These are phyloP conservation scores for Colletotrichum spaethianum DNA, from an alignment of 2,329 filamentous ascomycete species.

Conservation along the genomic window DNA sequence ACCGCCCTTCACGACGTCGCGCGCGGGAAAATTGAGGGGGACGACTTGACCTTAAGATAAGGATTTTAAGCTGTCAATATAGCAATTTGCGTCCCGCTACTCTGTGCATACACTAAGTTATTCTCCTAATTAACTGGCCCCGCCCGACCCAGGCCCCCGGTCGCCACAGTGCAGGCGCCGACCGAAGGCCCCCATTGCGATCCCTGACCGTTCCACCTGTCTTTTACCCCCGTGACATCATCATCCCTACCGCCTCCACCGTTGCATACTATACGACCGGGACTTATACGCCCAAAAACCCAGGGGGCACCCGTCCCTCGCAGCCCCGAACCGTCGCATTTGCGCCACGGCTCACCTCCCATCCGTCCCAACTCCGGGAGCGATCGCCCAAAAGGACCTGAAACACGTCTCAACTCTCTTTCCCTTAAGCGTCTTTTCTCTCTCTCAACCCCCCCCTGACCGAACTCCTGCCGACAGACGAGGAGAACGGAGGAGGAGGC, in stretches of 20 bases:
- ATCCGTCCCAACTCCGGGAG: constrained; percentile 2
- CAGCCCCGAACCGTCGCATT: not conserved
- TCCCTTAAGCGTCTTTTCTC: too few species aligned
- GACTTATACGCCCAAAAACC: too few species aligned
- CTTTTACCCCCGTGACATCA: not conserved
- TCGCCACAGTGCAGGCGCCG: too few species aligned
- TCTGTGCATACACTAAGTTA: not conserved
- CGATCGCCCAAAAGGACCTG: not conserved
- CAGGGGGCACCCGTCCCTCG: not conserved
- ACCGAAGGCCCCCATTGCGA: too few species aligned
- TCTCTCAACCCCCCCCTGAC: not conserved
- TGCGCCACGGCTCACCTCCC: not conserved
- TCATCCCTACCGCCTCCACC: too few species aligned
- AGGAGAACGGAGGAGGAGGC: not conserved
- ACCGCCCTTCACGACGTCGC: too few species aligned
- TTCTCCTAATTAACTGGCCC: not conserved
- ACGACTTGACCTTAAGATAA: not conserved
- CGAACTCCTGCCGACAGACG: not conserved
- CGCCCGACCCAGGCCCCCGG: too few species aligned
- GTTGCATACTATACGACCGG: too few species aligned
- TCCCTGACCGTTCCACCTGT: too few species aligned
- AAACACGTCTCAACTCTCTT: constrained; percentile 18
- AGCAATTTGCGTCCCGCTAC: not conserved
- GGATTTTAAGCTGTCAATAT: not conserved
- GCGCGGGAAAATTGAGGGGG: not conserved